Evolutionary conservation across 352 stramenopile species (phyloP).

Genomic region (Thraustochytrium aureum): DNA sequence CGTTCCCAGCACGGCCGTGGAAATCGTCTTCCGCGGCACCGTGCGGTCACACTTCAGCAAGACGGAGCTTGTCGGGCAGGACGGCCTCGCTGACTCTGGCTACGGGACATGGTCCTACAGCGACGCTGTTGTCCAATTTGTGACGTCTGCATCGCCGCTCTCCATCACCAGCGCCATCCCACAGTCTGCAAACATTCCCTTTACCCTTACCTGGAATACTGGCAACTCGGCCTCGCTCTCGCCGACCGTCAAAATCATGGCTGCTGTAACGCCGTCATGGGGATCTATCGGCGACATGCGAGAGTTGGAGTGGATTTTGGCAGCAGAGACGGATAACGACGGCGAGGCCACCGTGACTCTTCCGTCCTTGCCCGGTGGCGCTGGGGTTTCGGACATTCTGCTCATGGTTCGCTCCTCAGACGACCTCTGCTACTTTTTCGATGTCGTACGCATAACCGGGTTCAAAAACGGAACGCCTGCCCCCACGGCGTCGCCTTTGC

Average conservation of each 20-base stretch:
- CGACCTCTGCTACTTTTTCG: conserved; percentile 9
- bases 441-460: neutral
- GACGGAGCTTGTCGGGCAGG: neutral
- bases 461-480: no score
- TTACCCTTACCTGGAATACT: neutral
- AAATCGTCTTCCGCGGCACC: neutral
- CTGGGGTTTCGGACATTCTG: neutral
- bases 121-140: neutral
- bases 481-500: neutral
- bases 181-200: neutral
- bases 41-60: neutral
- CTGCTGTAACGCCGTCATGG: neutral
- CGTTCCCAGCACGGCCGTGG: neutral
- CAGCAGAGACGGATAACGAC: neutral
- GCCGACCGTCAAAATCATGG: neutral
- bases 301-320: neutral
- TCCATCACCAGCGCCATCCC: neutral
- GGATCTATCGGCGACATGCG: neutral
- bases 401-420: neutral
- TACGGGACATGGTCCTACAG: neutral
- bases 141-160: neutral
- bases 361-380: neutral
- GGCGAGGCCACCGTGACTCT: neutral
- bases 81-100: neutral
- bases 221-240: neutral